phyloP scores from a whole-genome alignment of 306 rosid genomes.

The Castanospermum australe region DNA sequence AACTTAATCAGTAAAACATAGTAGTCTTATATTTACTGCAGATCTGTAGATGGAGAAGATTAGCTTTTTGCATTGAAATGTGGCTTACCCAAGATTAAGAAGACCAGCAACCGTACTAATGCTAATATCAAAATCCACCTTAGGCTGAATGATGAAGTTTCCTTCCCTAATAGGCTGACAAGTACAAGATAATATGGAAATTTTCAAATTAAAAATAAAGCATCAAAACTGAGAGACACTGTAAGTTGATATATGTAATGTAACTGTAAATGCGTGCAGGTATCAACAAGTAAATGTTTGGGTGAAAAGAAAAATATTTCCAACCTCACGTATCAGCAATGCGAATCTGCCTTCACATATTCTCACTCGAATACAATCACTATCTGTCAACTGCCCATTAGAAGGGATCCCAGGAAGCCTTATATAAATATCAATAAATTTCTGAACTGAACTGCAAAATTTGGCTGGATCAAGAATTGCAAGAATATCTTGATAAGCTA shows the following conservation, averaged over 20 bases:
- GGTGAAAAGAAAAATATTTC: background rate
- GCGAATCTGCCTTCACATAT: constrained; percentile 99
- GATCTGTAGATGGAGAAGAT: constrained; percentile 11
- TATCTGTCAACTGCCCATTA: constrained; percentile 83
- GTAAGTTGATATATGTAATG: background rate
- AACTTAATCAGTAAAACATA: constrained; percentile 13
- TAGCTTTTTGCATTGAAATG: constrained; percentile 13
- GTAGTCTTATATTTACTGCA: background rate
- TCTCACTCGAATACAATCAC: constrained; percentile 95
- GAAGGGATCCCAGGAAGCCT: constrained; percentile 90
- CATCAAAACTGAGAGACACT: constrained; percentile 1
- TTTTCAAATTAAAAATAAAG: constrained; percentile 9
- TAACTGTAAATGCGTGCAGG: background rate
- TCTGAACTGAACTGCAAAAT: constrained; percentile 94
- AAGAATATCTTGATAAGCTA: constrained; percentile 83
- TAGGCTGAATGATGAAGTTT: constrained; percentile 96
- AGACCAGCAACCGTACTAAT: constrained; percentile 95
- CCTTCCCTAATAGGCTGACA: constrained; percentile 97
- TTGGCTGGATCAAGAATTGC: constrained; percentile 88
- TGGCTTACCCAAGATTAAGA: constrained; percentile 93
- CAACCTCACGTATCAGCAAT: constrained; percentile 90
- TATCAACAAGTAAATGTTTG: constrained; percentile 16
- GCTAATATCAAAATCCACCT: constrained; percentile 98
- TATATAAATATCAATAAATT: constrained; percentile 89
- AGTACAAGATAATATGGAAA: constrained; percentile 18